phyloP scores from a whole-genome alignment of 148 eudicot species.

The Heliamphora exappendiculata region DNA sequence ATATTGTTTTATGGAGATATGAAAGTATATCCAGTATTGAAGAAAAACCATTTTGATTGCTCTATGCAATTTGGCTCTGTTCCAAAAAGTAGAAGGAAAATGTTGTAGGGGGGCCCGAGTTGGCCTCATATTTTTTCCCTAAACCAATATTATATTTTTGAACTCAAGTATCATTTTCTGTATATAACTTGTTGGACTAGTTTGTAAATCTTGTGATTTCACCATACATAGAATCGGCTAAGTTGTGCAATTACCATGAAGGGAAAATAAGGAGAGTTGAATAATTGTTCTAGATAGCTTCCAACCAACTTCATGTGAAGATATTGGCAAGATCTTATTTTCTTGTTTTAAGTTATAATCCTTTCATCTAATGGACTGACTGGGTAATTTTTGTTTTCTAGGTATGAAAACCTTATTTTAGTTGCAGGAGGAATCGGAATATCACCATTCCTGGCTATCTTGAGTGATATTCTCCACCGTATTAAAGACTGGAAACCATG shows the following conservation, averaged over 20 bases:
- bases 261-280: not conserved
- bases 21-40: not conserved
- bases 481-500: conserved; percentile 54
- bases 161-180: not conserved
- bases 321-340: not conserved
- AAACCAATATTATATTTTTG: not conserved
- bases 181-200: not conserved
- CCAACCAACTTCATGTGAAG: not conserved
- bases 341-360: conserved; percentile 4
- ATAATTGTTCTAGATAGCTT: not conserved
- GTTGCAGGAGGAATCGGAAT: conserved; percentile 94
- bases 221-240: not conserved
- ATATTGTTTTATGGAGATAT: not conserved
- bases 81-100: not conserved
- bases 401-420: conserved; percentile 69
- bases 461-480: conserved; percentile 65
- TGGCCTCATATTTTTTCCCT: not conserved
- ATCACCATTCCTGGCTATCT: conserved; percentile 75
- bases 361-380: not conserved
- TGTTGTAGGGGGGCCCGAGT: not conserved
- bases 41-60: not conserved
- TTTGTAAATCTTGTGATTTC: not conserved
- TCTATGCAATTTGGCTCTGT: not conserved
- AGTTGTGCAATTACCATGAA: not conserved
- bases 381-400: conserved; percentile 2